Percentiles rank a stretch among this genome's conserved stretches.
phyloP scores from a whole-genome alignment of 1,284 basidiomycete genomes.

The Apiotrichum brassicae region DNA sequence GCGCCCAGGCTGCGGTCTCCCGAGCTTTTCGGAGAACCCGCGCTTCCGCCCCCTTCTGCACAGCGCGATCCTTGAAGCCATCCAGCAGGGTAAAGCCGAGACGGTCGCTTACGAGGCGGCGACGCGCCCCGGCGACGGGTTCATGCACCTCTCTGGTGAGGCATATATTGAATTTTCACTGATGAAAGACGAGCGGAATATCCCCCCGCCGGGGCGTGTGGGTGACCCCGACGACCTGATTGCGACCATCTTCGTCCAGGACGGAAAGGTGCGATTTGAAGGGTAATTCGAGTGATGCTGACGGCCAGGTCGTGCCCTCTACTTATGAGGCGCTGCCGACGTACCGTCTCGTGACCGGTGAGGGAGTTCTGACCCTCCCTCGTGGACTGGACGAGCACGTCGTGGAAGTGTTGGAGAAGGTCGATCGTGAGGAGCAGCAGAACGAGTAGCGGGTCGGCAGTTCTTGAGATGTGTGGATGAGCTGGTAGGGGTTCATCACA shows the following conservation, averaged over 20 bases:
- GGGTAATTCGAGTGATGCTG: not conserved
- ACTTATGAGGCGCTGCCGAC: slow-evolving; percentile 42
- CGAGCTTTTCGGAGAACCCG: slow-evolving; percentile 35
- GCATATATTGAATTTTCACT: not conserved
- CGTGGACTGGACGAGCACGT: slow-evolving; percentile 39
- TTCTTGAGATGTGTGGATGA: too few species aligned
- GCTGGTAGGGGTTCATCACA: too few species aligned
- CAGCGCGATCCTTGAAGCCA: slow-evolving; percentile 21
- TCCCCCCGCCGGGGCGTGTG: slow-evolving; percentile 44
- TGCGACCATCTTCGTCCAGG: slow-evolving; percentile 42
- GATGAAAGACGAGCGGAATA: slow-evolving; percentile 37
- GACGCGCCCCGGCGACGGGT: slow-evolving; percentile 41
- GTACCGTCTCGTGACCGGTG: slow-evolving; percentile 40
- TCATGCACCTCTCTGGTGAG: slow-evolving; percentile 44
- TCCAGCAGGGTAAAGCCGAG: slow-evolving; percentile 18
- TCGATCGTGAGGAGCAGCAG: slow-evolving; percentile 26
- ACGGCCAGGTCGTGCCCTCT: slow-evolving; percentile 29
- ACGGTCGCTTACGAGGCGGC: slow-evolving; percentile 38
- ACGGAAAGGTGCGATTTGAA: slow-evolving; percentile 34
- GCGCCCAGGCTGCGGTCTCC: slow-evolving; percentile 21
- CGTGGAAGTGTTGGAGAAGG: slow-evolving; percentile 25
- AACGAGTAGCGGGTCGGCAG: not conserved
- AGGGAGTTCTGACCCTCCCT: slow-evolving; percentile 39
- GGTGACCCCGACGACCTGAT: slow-evolving; percentile 47
- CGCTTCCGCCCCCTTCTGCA: slow-evolving; percentile 30